Percentiles rank a stretch among this genome's conserved stretches.
Evolutionary conservation across 441 rosid genomes (phyloP).

Genomic region (Populus hybrid): DNA sequence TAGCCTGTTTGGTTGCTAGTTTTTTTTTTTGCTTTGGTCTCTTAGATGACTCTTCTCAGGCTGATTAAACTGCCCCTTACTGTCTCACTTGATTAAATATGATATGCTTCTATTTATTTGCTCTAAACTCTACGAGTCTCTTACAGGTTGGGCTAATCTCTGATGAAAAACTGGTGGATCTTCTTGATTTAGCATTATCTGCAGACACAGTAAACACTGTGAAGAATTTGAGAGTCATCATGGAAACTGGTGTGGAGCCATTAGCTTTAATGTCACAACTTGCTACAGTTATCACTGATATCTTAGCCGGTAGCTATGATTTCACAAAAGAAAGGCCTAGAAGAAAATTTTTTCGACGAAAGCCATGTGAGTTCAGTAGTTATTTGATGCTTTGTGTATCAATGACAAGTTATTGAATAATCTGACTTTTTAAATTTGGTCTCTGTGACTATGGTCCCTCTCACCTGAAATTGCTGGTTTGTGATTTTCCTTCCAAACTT

Average conservation of each 20-base stretch:
- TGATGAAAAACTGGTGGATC: conserved; percentile 97
- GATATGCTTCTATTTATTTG: conserved; percentile 15
- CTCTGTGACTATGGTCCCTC: not conserved
- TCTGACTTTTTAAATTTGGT: not conserved
- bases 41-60: not conserved
- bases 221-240: conserved; percentile 82
- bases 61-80: not conserved
- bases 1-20: conserved; percentile 1
- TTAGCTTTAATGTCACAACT: conserved; percentile 98
- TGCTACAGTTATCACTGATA: conserved; percentile 94
- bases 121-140: conserved; percentile 12
- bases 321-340: conserved; percentile 67
- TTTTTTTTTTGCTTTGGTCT: not conserved
- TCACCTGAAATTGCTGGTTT: not conserved
- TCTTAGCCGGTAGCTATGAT: conserved; percentile 93
- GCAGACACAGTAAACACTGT: conserved; percentile 99
- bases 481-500: not conserved
- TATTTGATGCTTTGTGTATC: conserved; percentile 13
- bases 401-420: conserved; percentile 5
- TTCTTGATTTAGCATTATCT: conserved; percentile 97
- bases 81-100: not conserved
- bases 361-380: conserved; percentile 66
- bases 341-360: conserved; percentile 77
- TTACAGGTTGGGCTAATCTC: conserved; percentile 92
- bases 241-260: conserved; percentile 98